Base-by-base conservation (phyloP, 2,329 filamentous ascomycete species). In the Salinomyces thailandicus region DNA sequence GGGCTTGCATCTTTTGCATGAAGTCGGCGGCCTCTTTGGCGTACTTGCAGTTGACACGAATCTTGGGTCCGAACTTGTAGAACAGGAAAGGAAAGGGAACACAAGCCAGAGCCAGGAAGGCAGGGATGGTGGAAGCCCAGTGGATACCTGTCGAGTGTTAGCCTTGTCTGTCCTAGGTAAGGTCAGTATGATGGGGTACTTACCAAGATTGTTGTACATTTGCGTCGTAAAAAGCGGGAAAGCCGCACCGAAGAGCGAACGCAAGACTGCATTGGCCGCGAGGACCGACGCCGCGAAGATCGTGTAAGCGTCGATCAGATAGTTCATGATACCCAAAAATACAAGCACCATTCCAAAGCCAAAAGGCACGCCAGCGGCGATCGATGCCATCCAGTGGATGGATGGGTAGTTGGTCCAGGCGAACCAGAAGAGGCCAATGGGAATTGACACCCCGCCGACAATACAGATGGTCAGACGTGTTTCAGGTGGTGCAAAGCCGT, bases 231-330 rank as follows among this genome's bases (percentile, higher is more conserved):
- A 91, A 1, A 91, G 70, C 1, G 85, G 85, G 66, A 93, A 91
- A 1, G 71, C 77, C 2, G 83, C 82, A 45, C 82, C 85, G 44
- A 79, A 81, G 6, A 86, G 65, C 0, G 81, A 87, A 47, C 85
- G 78, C 24, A 93, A 62, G 52, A 93, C 81, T 0, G 83, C 82
- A 60, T 87, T 85, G 32, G 80, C 81, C 2, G 83, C 82, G 6
- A 87, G 64, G 0, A 79, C 81, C 0, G 77, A 83, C 0, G 82
- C 82, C 1, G 84, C 82, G 44, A 79, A 89, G 48, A 87, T 80
- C 6, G 79, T 78, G 57, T 85, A 71, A 5, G 75, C 63, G 50
- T 83, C 80, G 42, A 83, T 73, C 9, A 83, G 67, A 58, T 82
- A 83, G 59, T 75, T 79, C 52, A 76, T 68, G 31, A 77, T 60